Evolutionary conservation across 352 stramenopile species (phyloP).

Genomic region (Stephanocyclus meneghinianus): DNA sequence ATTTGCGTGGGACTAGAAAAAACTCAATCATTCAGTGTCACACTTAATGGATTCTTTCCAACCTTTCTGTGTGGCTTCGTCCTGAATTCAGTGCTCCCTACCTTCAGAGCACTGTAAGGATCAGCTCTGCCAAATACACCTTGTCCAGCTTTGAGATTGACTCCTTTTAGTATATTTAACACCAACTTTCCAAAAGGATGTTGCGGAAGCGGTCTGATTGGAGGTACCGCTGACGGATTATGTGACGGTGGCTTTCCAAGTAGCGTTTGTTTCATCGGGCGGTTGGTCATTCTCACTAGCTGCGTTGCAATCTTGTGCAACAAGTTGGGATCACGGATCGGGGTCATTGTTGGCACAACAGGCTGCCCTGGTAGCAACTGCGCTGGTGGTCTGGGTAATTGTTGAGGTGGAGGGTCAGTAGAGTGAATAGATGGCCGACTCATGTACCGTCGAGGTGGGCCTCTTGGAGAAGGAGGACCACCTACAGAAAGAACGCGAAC

Average conservation of each 20-base stretch:
- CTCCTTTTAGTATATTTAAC: constrained; percentile 88
- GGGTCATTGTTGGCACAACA: constrained; percentile 34
- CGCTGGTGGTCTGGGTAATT: constrained; percentile 44
- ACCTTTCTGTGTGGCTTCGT: constrained; percentile 86
- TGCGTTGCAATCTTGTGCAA: constrained; percentile 31
- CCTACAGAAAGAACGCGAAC: background rate
- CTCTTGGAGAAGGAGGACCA: constrained; percentile 37
- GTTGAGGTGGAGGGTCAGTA: constrained; percentile 21
- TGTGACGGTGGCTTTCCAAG: constrained; percentile 66
- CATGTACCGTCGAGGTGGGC: constrained; percentile 49
- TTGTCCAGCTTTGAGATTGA: constrained; percentile 89
- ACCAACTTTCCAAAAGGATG: constrained; percentile 88
- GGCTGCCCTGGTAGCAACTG: constrained; percentile 17
- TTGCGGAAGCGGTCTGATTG: constrained; percentile 36
- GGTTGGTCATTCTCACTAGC: constrained; percentile 24
- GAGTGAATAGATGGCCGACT: constrained; percentile 26
- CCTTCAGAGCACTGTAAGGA: constrained; percentile 90
- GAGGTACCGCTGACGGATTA: constrained; percentile 53
- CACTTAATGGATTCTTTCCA: constrained; percentile 85
- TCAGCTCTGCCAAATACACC: constrained; percentile 88
- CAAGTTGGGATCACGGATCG: constrained; percentile 42
- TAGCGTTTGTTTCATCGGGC: constrained; percentile 30
- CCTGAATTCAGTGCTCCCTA: constrained; percentile 84
- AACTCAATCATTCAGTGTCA: background rate
- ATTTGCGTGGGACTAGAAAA: background rate